Evolutionary conservation across 2,329 filamentous ascomycete genomes (phyloP), one percentile per base, ranked within the genome.

Genomic region (Didymella sp.): DNA sequence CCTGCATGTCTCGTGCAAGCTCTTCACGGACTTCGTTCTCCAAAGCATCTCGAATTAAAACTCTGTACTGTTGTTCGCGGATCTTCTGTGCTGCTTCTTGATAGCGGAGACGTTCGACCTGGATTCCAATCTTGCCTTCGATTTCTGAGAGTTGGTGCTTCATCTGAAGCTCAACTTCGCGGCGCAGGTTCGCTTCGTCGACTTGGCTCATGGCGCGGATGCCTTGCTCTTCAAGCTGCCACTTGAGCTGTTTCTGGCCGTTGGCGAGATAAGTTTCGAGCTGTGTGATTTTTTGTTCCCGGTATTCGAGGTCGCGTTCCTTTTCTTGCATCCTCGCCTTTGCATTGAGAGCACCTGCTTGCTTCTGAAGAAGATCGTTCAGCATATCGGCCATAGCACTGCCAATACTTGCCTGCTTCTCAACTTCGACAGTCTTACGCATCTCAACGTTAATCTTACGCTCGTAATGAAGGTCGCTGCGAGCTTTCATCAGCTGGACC

Each of bases 191-290:
- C 6, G 64, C 53, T 5, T 51, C 45, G 0, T 69, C 52, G 1
- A 63, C 37, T 0, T 28, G 49, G 8, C 41, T 55, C 58, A 68
- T 65, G 7, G 43, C 31, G 0, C 45, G 43, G 4, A 54, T 49
- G 2, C 58, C 64, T 0, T 52, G 48, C 19, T 63, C 28, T 13
- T 64, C 60, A 1, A 61, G 45, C 17, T 61, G 31, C 19, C 43
- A 27, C 11, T 57, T 41, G 5, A 69, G 41, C 15, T 68, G 64
- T 27, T 61, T 67, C 44, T 72, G 68, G 6, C 71, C 71, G 21
- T 59, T 51, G 5, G 58, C 28, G 2, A 72, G 63, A 28, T 64
- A 67, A 0, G 55, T 21, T 28, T 73, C 71, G 0, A 59, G 6
- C 24, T 69, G 62, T 6, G 56, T 28, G 11, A 69, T 61, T 1